phyloP scores from a whole-genome alignment of 805 yeast species.

The Sporopachydermia quercuum region DNA sequence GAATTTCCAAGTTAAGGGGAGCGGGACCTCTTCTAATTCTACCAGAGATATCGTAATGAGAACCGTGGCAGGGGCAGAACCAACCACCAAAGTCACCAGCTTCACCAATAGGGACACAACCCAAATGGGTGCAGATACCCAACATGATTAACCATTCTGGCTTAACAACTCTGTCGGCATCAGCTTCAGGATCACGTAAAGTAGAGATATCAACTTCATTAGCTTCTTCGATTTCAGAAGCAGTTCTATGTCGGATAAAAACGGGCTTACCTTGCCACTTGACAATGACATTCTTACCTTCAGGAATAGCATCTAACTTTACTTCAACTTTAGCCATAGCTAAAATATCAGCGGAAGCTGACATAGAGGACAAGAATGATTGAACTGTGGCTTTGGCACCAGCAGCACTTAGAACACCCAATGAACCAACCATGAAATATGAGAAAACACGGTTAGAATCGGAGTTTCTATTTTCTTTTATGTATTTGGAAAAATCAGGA shows the following conservation, averaged over 20 bases:
- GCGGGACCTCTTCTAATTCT: conserved; percentile 99
- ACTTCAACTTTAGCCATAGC: conserved; percentile 99
- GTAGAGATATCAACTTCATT: conserved; percentile 58
- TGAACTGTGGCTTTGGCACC: conserved; percentile 89
- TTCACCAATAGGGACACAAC: conserved; percentile 99
- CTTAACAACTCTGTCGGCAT: conserved; percentile 83
- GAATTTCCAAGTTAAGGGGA: conserved; percentile 95
- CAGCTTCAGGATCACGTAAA: conserved; percentile 91
- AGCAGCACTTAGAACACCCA: conserved; percentile 81
- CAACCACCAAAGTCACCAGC: conserved; percentile 99
- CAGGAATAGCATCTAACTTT: conserved; percentile 83
- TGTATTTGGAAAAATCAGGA: conserved; percentile 76
- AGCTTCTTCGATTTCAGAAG: conserved; percentile 88
- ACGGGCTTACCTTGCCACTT: conserved; percentile 99
- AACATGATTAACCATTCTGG: conserved; percentile 99
- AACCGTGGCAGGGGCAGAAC: conserved; percentile 99
- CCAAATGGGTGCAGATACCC: conserved; percentile 99
- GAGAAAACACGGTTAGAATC: conserved; percentile 77
- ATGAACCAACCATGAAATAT: conserved; percentile 95
- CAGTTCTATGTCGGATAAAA: conserved; percentile 97
- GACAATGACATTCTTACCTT: conserved; percentile 94
- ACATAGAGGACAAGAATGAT: conserved; percentile 87
- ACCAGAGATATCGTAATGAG: conserved; percentile 99
- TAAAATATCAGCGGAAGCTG: conserved; percentile 97
- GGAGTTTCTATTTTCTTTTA: conserved; percentile 53